Percentiles rank a stretch among this genome's conserved stretches.
These are phyloP conservation scores for Corymbia citriodora DNA, from an alignment of 441 rosid genomes.

Conservation along the genomic window DNA sequence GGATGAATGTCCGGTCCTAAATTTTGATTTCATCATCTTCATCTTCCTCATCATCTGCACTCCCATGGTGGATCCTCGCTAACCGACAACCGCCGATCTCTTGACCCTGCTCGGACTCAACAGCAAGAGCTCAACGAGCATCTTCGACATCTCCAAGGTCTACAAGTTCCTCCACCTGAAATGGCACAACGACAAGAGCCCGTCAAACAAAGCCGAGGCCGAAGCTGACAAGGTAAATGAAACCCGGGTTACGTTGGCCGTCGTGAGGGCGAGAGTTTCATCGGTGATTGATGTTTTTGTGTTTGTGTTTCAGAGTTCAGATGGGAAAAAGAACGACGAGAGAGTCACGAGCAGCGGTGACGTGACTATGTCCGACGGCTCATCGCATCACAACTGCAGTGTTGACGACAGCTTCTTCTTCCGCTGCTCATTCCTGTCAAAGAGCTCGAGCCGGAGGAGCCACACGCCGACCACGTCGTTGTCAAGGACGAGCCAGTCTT, in stretches of 20 bases:
- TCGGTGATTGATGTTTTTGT: neutral
- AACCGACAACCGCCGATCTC: neutral
- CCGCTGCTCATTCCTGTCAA: conserved; percentile 27
- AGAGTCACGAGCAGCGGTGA: conserved; percentile 12
- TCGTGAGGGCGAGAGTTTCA: neutral
- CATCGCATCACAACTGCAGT: conserved; percentile 19
- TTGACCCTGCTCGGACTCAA: neutral
- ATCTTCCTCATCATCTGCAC: neutral
- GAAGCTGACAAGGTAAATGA: conserved; percentile 29
- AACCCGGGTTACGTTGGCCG: neutral
- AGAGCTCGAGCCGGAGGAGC: conserved; percentile 37
- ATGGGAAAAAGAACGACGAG: conserved; percentile 1
- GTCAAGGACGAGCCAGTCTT: conserved; percentile 19
- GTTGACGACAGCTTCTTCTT: conserved; percentile 42
- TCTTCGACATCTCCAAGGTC: conserved; percentile 38
- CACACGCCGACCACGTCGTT: conserved; percentile 47
- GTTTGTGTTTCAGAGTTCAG: neutral
- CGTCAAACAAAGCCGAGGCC: conserved; percentile 26
- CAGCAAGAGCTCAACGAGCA: neutral
- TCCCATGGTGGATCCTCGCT: neutral
- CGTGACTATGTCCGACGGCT: neutral
- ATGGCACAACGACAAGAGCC: conserved; percentile 30
- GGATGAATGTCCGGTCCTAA: neutral
- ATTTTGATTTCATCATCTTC: neutral
- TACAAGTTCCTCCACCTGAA: conserved; percentile 53